These are phyloP conservation scores for Aspergillus hancockii DNA, from an alignment of 495 filamentous ascomycete genomes.

Conservation along the genomic window DNA sequence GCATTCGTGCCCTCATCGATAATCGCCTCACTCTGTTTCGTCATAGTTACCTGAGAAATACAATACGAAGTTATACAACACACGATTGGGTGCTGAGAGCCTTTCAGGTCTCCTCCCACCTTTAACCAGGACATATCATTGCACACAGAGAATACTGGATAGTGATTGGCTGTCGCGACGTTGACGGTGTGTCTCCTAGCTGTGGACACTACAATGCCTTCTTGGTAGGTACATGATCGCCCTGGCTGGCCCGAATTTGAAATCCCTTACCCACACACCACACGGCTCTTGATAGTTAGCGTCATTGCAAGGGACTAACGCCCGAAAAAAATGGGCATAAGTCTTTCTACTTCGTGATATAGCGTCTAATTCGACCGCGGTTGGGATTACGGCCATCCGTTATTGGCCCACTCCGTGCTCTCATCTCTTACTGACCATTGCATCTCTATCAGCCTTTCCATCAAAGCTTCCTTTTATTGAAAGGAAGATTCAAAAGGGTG, in stretches of 20 bases:
- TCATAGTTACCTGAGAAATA: background rate
- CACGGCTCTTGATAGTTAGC: background rate
- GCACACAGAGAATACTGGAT: background rate
- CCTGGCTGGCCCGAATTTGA: background rate
- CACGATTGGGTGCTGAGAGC: background rate
- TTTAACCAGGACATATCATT: background rate
- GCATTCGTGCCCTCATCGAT: background rate
- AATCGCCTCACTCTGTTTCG: background rate
- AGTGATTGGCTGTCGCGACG: background rate
- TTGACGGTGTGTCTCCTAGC: background rate
- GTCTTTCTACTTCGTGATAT: background rate
- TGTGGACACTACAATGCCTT: background rate
- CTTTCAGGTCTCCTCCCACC: background rate
- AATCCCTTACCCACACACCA: constrained; percentile 1
- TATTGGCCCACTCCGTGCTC: background rate
- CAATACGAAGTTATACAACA: background rate
- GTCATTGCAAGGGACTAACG: constrained; percentile 1
- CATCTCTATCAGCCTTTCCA: background rate
- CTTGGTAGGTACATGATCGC: constrained; percentile 3
- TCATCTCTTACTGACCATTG: background rate
- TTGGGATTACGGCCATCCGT: background rate
- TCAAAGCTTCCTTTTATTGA: background rate
- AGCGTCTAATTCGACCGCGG: background rate
- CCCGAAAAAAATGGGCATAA: background rate
- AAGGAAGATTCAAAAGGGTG: background rate